These are phyloP conservation scores for Kodamaea jinghongensis DNA, from an alignment of 805 yeast species.

Conservation along the genomic window DNA sequence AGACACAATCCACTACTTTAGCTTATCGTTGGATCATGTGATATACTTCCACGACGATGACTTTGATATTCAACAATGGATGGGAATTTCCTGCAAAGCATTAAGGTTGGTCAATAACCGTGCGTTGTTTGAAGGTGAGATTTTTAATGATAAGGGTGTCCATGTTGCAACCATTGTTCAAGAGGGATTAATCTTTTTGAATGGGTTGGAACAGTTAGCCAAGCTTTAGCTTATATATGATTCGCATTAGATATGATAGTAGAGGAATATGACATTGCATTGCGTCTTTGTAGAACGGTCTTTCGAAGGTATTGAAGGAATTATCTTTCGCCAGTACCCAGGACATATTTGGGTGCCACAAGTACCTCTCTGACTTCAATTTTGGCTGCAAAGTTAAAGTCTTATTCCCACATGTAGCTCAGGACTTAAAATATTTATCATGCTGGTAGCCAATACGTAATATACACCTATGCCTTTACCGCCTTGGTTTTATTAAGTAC, in stretches of 20 bases:
- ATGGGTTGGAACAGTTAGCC: constrained; percentile 18
- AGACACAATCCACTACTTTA: constrained; percentile 34
- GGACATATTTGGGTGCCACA: too few relatives aligned
- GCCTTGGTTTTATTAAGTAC: too few relatives aligned
- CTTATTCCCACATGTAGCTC: too few relatives aligned
- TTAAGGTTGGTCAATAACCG: constrained; percentile 51
- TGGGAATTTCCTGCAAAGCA: constrained; percentile 47
- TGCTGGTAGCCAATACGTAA: too few relatives aligned
- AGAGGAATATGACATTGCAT: neutral
- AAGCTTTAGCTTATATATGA: neutral
- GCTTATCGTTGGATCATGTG: constrained; percentile 64
- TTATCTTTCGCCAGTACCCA: too few relatives aligned
- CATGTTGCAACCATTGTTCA: constrained; percentile 62
- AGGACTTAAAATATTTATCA: too few relatives aligned
- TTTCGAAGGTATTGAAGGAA: too few relatives aligned
- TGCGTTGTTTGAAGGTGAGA: constrained; percentile 56
- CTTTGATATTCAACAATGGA: constrained; percentile 50
- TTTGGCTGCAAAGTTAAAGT: too few relatives aligned
- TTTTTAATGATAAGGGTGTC: constrained; percentile 47
- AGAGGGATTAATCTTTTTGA: constrained; percentile 53
- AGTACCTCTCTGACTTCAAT: too few relatives aligned
- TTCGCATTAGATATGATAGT: too few relatives aligned
- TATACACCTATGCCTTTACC: too few relatives aligned
- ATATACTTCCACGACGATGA: constrained; percentile 62
- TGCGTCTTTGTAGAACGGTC: too few relatives aligned